phyloP scores from a whole-genome alignment of 192 early-diverging fungal species.

The Entomortierella parvispora region DNA sequence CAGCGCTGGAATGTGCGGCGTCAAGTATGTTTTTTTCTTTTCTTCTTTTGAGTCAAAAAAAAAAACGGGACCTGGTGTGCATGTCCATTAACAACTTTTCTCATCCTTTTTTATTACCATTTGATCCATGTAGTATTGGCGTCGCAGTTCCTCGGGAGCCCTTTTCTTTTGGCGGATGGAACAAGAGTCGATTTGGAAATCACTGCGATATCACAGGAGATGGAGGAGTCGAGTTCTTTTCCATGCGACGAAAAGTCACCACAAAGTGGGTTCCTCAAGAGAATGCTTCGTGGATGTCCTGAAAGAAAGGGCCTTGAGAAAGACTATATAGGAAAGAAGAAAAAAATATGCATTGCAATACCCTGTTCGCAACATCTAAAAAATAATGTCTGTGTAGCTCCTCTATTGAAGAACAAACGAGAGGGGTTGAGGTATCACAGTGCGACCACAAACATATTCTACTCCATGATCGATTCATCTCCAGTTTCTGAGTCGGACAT shows the following conservation, averaged over 20 bases:
- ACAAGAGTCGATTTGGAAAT: constrained; percentile 73
- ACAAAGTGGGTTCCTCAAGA: constrained; percentile 78
- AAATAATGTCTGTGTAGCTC: too few relatives aligned
- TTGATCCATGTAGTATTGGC: constrained; percentile 62
- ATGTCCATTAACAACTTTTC: neutral
- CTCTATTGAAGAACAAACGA: too few relatives aligned
- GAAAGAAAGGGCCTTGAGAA: constrained; percentile 38
- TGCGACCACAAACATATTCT: too few relatives aligned
- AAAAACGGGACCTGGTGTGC: neutral
- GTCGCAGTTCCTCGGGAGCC: constrained; percentile 68
- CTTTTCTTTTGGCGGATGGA: constrained; percentile 85
- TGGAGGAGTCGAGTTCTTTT: constrained; percentile 81
- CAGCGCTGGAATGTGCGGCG: constrained; percentile 82
- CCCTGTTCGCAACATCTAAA: too few relatives aligned
- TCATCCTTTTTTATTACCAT: constrained; percentile 35
- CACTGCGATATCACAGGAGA: constrained; percentile 78
- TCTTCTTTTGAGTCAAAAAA: neutral
- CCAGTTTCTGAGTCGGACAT: too few relatives aligned
- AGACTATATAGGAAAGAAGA: too few relatives aligned
- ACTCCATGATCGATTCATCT: too few relatives aligned
- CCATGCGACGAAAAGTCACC: constrained; percentile 75
- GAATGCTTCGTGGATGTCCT: constrained; percentile 71
- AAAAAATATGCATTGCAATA: too few relatives aligned
- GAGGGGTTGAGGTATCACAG: too few relatives aligned
- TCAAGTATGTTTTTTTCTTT: constrained; percentile 59